A percentile compares a stretch with the other conserved stretches of the same genome.
phyloP scores from a whole-genome alignment of 2,329 filamentous ascomycete genomes.

The Hypocreales sp. region DNA sequence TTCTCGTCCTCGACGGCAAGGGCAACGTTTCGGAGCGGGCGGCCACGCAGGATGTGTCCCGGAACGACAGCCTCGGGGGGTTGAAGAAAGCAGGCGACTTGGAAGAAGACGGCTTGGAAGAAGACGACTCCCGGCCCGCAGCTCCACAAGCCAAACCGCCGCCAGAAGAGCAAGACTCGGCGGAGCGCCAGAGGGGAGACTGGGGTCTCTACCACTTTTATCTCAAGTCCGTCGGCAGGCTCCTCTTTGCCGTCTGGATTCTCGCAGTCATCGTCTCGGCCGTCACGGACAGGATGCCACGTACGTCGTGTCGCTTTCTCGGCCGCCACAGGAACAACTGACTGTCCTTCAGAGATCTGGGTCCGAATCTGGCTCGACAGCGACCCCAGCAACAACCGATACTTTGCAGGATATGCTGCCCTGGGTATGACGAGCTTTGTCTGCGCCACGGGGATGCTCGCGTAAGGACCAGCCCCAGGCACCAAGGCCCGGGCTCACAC shows the following conservation, averaged over 20 bases:
- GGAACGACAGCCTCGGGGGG: too few species aligned
- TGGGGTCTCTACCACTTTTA: conserved; percentile 3
- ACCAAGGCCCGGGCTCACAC: background rate
- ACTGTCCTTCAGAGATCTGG: conserved; percentile 1
- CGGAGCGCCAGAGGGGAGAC: conserved; percentile 1
- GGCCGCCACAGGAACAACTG: too few species aligned
- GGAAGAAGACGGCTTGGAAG: too few species aligned
- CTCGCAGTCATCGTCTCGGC: conserved; percentile 1
- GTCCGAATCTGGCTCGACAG: conserved; percentile 2
- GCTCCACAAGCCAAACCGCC: too few species aligned
- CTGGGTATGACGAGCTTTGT: conserved; percentile 1
- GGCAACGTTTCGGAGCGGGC: background rate
- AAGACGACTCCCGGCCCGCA: too few species aligned
- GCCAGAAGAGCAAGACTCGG: too few species aligned
- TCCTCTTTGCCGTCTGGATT: conserved; percentile 1
- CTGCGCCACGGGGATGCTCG: background rate
- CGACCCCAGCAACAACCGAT: conserved; percentile 1
- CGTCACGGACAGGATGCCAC: background rate
- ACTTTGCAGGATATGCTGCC: conserved; percentile 2
- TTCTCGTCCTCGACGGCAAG: conserved; percentile 1
- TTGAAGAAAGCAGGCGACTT: too few species aligned
- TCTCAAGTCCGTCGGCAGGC: conserved; percentile 1
- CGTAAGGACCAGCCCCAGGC: conserved; percentile 1
- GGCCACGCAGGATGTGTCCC: too few species aligned
- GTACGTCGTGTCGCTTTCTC: background rate